Percentiles rank a stretch among this genome's conserved stretches.
Evolutionary conservation across 805 yeast genomes (phyloP).

Genomic region (Metschnikowia baotianmanensis): DNA sequence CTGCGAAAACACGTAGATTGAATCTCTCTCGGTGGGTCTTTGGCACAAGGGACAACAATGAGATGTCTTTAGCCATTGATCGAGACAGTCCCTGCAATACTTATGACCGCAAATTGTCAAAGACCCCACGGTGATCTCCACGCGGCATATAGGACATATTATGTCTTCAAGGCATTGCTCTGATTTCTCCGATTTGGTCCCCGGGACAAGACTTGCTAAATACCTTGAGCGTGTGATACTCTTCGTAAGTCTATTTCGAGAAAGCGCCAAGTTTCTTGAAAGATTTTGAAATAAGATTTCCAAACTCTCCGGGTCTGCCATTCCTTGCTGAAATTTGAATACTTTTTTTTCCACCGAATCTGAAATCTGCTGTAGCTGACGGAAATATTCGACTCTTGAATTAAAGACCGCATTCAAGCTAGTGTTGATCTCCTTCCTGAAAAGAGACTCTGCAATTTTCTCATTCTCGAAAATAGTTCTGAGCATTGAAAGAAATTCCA

Average conservation of each 20-base stretch:
- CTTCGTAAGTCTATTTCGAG: slow-evolving; percentile 24
- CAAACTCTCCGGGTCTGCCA: slow-evolving; percentile 7
- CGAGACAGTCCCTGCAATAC: slow-evolving; percentile 79
- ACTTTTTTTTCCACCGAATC: slow-evolving; percentile 60
- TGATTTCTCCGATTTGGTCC: slow-evolving; percentile 3
- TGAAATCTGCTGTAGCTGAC: slow-evolving; percentile 80
- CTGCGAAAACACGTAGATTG: slow-evolving; percentile 69
- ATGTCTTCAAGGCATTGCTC: slow-evolving; percentile 33
- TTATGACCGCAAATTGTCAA: slow-evolving; percentile 90
- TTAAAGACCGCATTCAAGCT: slow-evolving; percentile 68
- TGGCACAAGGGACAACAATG: slow-evolving; percentile 83
- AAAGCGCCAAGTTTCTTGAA: slow-evolving; percentile 7
- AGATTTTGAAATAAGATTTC: slow-evolving; percentile 8
- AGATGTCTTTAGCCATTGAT: slow-evolving; percentile 63
- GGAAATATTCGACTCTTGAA: slow-evolving; percentile 76
- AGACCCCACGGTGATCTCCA: slow-evolving; percentile 68
- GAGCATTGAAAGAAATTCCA: slow-evolving; percentile 21
- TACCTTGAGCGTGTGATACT: slow-evolving; percentile 36
- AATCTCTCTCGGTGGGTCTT: slow-evolving; percentile 41
- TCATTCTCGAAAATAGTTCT: slow-evolving; percentile 38
- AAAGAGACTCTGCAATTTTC: slow-evolving; percentile 35
- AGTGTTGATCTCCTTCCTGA: slow-evolving; percentile 50
- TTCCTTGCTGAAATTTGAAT: slow-evolving; percentile 8
- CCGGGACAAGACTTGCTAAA: slow-evolving; percentile 25
- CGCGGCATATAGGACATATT: slow-evolving; percentile 77